Conservation (phyloP, 2,329 filamentous ascomycete genomes). For the Hypoxylon sp. region DNA sequence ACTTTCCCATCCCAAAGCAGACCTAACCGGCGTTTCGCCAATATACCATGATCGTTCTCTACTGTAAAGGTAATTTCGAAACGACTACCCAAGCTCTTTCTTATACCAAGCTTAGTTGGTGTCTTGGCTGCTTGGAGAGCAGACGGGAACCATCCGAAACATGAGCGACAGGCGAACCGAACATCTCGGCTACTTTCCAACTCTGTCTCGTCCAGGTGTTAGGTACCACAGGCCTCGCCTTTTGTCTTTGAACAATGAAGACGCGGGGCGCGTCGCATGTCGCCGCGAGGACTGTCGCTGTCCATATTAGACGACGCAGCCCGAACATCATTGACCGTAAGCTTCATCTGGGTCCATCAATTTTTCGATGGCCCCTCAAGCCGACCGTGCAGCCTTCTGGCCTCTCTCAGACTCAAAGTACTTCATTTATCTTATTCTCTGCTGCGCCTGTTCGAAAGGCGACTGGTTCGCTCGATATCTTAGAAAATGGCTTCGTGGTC, state of each 20-base stretch:
- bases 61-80: slow-evolving; percentile 13
- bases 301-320: slow-evolving; percentile 9
- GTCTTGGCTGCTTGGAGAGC: slow-evolving; percentile 5
- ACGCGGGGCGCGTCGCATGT: slow-evolving; percentile 4
- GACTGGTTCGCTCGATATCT: slow-evolving; percentile 16
- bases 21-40: slow-evolving; percentile 24
- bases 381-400: slow-evolving; percentile 11
- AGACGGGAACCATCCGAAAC: slow-evolving; percentile 25
- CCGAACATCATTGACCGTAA: not conserved
- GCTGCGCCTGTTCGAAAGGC: slow-evolving; percentile 8
- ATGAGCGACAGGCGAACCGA: slow-evolving; percentile 20
- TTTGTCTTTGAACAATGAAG: slow-evolving; percentile 25
- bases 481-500: slow-evolving; percentile 12
- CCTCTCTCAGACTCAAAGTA: not conserved
- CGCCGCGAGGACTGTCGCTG: not conserved
- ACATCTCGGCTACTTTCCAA: slow-evolving; percentile 27
- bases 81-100: not conserved
- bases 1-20: slow-evolving; percentile 20
- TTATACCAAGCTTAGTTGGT: too few species aligned
- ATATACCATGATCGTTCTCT: slow-evolving; percentile 11
- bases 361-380: slow-evolving; percentile 10
- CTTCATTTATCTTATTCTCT: not conserved
- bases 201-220: slow-evolving; percentile 26
- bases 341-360: slow-evolving; percentile 1
- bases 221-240: slow-evolving; percentile 30